Percentiles rank a stretch among this genome's conserved stretches.
These are phyloP conservation scores for Eucalyptus cladocalyx DNA, from an alignment of 345 rosid species.

Conservation along the genomic window DNA sequence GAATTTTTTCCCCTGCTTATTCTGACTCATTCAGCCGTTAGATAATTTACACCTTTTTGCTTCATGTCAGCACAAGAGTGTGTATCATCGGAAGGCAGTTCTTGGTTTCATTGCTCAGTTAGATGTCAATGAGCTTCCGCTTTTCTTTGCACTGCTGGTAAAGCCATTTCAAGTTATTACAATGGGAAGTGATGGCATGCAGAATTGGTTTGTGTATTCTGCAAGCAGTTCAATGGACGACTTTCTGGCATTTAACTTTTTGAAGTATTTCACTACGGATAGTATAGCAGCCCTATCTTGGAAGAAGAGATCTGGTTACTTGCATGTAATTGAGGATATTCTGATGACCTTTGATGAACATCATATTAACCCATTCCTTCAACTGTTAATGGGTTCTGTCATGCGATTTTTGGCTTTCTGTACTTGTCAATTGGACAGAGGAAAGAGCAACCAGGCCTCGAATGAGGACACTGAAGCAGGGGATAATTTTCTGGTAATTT, in stretches of 20 bases:
- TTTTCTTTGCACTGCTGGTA: slow-evolving; percentile 69
- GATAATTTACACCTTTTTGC: background rate
- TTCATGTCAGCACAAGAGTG: slow-evolving; percentile 53
- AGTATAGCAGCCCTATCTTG: slow-evolving; percentile 38
- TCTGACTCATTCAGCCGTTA: background rate
- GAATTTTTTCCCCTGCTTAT: background rate
- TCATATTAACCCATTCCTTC: slow-evolving; percentile 60
- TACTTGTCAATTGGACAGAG: slow-evolving; percentile 24
- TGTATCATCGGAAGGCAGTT: slow-evolving; percentile 67
- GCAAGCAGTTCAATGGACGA: slow-evolving; percentile 21
- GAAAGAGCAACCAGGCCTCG: slow-evolving; percentile 10
- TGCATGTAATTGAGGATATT: slow-evolving; percentile 75
- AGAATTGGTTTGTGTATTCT: slow-evolving; percentile 20
- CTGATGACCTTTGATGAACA: slow-evolving; percentile 70
- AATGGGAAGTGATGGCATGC: slow-evolving; percentile 24
- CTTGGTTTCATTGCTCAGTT: slow-evolving; percentile 71
- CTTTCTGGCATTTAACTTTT: slow-evolving; percentile 27
- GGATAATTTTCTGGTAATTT: slow-evolving; percentile 34
- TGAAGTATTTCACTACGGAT: slow-evolving; percentile 52
- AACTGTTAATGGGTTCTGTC: slow-evolving; percentile 79
- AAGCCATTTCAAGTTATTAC: slow-evolving; percentile 59
- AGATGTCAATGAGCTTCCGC: slow-evolving; percentile 58
- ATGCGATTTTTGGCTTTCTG: slow-evolving; percentile 55
- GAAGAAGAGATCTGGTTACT: slow-evolving; percentile 71
- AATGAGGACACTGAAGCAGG: slow-evolving; percentile 10